Evolutionary conservation across 352 stramenopile genomes (phyloP).

Genomic region (Phytopythium aichiense): DNA sequence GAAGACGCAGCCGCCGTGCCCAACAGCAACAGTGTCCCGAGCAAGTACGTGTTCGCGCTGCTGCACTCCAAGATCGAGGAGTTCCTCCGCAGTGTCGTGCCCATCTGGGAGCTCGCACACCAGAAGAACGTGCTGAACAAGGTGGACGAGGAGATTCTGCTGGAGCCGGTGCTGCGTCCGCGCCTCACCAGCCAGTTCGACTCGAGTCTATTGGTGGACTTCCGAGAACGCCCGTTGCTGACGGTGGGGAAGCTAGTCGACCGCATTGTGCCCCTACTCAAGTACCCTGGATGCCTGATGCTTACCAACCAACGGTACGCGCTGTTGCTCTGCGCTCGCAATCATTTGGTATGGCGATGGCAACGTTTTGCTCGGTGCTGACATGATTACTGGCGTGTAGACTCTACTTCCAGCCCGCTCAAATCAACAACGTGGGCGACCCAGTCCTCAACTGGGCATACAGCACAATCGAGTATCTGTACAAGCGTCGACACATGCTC

Average conservation of each 20-base stretch:
- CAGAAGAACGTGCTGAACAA: slow-evolving; percentile 75
- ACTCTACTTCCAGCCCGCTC: slow-evolving; percentile 88
- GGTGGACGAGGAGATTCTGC: slow-evolving; percentile 74
- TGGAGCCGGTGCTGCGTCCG: slow-evolving; percentile 65
- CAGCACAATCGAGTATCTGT: slow-evolving; percentile 70
- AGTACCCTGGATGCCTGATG: slow-evolving; percentile 91
- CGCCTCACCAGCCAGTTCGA: slow-evolving; percentile 88
- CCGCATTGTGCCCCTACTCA: slow-evolving; percentile 88
- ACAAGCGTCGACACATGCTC: slow-evolving; percentile 89
- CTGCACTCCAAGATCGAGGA: slow-evolving; percentile 82
- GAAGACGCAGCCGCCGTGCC: neutral
- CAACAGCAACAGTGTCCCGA: slow-evolving; percentile 11
- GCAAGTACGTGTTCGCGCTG: slow-evolving; percentile 81
- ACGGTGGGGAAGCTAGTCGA: slow-evolving; percentile 74
- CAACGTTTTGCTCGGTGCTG: neutral
- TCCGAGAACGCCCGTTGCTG: slow-evolving; percentile 81
- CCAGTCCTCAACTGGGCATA: slow-evolving; percentile 84
- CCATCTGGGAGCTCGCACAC: slow-evolving; percentile 64
- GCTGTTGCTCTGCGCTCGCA: neutral
- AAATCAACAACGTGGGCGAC: slow-evolving; percentile 91
- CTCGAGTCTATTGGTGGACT: slow-evolving; percentile 85
- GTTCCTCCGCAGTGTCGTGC: slow-evolving; percentile 66
- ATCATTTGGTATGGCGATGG: neutral
- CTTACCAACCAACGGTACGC: slow-evolving; percentile 74
- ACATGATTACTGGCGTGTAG: neutral